These are phyloP conservation scores for Beverwykella pulmonaria DNA, from an alignment of 495 filamentous ascomycete genomes.

Conservation along the genomic window DNA sequence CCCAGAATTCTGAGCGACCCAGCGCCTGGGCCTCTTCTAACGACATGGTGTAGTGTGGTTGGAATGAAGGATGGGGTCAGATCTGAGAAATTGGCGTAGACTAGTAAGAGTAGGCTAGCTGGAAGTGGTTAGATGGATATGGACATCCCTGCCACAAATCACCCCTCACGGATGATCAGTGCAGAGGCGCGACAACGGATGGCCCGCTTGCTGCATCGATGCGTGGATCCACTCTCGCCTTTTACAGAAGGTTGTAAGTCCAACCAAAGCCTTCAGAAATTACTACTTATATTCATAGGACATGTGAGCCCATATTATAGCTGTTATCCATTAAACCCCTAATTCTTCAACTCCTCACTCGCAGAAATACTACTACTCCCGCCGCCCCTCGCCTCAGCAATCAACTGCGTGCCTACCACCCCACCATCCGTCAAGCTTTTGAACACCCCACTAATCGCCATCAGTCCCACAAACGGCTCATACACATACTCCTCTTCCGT, in stretches of 20 bases:
- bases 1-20: conserved; percentile 55
- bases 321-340: background rate
- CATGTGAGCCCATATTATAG: background rate
- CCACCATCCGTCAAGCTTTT: conserved; percentile 47
- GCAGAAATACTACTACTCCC: conserved; percentile 52
- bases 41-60: background rate
- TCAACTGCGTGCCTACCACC: conserved; percentile 54
- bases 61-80: background rate
- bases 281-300: background rate
- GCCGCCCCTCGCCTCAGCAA: conserved; percentile 56
- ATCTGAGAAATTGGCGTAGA: no score
- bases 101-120: no score
- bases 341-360: conserved; percentile 8
- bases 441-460: conserved; percentile 53
- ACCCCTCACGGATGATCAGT: no score
- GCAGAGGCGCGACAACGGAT: no score
- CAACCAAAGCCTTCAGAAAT: no score
- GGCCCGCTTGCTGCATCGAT: no score
- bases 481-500: conserved; percentile 57
- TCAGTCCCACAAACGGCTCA: conserved; percentile 55
- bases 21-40: conserved; percentile 36
- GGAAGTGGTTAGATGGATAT: no score
- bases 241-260: no score
- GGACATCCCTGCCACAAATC: no score
- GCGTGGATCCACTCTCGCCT: no score